Evolutionary conservation across 2,329 filamentous ascomycete species (phyloP).

Genomic region (Fusarium protoensiforme): DNA sequence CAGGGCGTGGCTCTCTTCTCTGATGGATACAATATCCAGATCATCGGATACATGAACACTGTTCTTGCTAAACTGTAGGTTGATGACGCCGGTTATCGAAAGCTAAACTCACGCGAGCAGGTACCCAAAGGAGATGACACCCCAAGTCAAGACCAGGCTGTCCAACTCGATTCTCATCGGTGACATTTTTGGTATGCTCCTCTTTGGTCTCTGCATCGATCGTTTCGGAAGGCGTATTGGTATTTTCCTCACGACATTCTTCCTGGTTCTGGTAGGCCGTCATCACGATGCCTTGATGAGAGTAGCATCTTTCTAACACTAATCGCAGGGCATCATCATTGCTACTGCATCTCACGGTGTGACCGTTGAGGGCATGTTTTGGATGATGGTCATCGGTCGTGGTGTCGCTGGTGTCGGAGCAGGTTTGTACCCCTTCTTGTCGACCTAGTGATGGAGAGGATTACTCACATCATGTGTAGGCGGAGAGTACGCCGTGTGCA

Average conservation of each 20-base stretch:
- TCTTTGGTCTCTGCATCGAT: constrained; percentile 4
- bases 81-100: not conserved
- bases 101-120: not conserved
- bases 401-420: constrained; percentile 62
- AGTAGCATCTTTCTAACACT: not conserved
- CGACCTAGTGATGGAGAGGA: too few relatives aligned
- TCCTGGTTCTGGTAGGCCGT: constrained; percentile 1
- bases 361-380: constrained; percentile 61
- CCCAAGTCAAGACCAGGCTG: not conserved
- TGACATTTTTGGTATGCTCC: constrained; percentile 5
- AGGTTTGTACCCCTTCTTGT: constrained; percentile 54
- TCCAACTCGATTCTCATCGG: constrained; percentile 3
- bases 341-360: constrained; percentile 58
- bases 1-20: constrained; percentile 5
- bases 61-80: not conserved
- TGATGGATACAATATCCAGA: constrained; percentile 7
- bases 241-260: constrained; percentile 6
- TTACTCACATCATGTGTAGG: not conserved
- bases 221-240: constrained; percentile 3
- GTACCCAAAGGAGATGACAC: not conserved
- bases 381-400: constrained; percentile 62
- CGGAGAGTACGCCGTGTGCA: not conserved
- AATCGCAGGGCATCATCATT: constrained; percentile 45
- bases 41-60: constrained; percentile 7
- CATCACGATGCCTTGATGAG: not conserved